These are phyloP conservation scores for Aspergillus cejpii DNA, from an alignment of 2,329 filamentous ascomycete species.

Conservation along the genomic window DNA sequence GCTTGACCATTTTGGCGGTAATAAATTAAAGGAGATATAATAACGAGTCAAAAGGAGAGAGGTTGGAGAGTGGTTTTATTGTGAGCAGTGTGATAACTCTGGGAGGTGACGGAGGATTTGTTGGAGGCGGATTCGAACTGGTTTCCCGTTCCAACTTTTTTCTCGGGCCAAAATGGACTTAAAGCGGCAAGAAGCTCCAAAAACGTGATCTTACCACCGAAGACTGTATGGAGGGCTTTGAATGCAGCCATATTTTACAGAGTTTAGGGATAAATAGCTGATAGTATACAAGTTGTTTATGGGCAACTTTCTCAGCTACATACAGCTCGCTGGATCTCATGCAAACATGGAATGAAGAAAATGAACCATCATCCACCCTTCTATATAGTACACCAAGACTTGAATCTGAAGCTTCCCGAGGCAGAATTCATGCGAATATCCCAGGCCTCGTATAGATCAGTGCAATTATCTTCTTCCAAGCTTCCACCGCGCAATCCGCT, in stretches of 20 bases:
- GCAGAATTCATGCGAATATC: neutral
- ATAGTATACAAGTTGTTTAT: neutral
- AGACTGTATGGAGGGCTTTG: neutral
- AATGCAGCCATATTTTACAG: neutral
- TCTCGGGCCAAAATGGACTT: conserved; percentile 24
- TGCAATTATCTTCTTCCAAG: conserved; percentile 56
- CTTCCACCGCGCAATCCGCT: conserved; percentile 75
- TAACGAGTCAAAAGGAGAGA: conserved; percentile 8
- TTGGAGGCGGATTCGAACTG: conserved; percentile 23
- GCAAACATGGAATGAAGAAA: neutral
- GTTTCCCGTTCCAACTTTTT: conserved; percentile 37
- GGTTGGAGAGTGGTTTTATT: conserved; percentile 2
- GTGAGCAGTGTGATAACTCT: conserved; percentile 7
- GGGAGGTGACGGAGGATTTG: conserved; percentile 17
- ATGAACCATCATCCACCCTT: neutral
- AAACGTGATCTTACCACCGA: neutral
- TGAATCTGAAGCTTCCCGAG: neutral
- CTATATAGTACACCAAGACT: conserved; percentile 11
- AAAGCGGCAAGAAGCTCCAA: conserved; percentile 32
- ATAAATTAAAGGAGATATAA: conserved; percentile 5
- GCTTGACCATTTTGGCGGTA: conserved; percentile 70
- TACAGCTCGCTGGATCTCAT: neutral
- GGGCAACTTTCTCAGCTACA: neutral
- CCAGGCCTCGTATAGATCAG: too few relatives aligned
- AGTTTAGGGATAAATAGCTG: neutral